A percentile compares a stretch with the other conserved stretches of the same genome.
These are phyloP conservation scores for Elongisporangium anandrum DNA, from an alignment of 352 stramenopile genomes.

Conservation along the genomic window DNA sequence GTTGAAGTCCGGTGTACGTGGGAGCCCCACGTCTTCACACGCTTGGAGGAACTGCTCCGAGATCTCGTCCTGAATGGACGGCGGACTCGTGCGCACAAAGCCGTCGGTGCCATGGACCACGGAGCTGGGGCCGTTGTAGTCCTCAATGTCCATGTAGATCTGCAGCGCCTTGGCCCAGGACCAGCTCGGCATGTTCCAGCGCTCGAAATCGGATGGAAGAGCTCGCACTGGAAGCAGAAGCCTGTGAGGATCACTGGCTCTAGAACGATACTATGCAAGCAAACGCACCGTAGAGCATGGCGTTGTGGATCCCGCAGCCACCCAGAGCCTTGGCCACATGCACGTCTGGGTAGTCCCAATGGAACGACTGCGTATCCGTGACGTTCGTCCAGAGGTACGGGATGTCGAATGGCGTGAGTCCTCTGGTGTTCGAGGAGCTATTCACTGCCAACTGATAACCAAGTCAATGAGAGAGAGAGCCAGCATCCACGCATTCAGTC, in stretches of 20 bases:
- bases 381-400: conserved; percentile 85
- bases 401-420: conserved; percentile 77
- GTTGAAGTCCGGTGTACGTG: conserved; percentile 76
- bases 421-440: conserved; percentile 22
- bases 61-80: conserved; percentile 19
- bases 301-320: conserved; percentile 88
- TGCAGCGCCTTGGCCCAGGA: conserved; percentile 67
- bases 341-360: conserved; percentile 78
- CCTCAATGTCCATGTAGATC: conserved; percentile 73
- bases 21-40: conserved; percentile 50
- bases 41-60: conserved; percentile 49
- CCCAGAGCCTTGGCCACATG: conserved; percentile 84
- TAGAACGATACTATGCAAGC: background rate
- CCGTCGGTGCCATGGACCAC: conserved; percentile 48
- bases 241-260: background rate
- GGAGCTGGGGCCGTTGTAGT: conserved; percentile 56
- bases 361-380: conserved; percentile 51
- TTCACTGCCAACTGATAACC: background rate
- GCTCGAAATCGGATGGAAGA: conserved; percentile 63
- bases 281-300: conserved; percentile 83
- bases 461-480: conserved; percentile 1
- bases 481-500: background rate
- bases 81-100: conserved; percentile 54
- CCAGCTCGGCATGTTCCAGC: conserved; percentile 74
- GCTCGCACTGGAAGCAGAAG: conserved; percentile 41